These are phyloP conservation scores for Trifolium pratense DNA, from an alignment of 306 rosid genomes.

Conservation along the genomic window DNA sequence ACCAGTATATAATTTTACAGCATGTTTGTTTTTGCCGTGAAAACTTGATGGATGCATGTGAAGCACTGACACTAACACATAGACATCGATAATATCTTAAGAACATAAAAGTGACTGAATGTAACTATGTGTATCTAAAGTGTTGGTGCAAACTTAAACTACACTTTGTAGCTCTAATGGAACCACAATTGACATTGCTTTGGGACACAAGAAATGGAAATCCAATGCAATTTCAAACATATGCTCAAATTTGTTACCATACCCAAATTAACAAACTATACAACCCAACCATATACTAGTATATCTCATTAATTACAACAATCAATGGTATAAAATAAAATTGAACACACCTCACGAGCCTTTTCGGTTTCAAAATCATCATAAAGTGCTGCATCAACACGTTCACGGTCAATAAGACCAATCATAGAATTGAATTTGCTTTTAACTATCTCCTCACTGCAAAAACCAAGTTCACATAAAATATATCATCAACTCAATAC, in stretches of 20 bases:
- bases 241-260: background rate
- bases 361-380: slow-evolving; percentile 90
- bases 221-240: background rate
- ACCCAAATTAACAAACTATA: slow-evolving; percentile 21
- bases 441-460: slow-evolving; percentile 89
- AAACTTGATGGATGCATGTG: background rate
- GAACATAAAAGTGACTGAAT: background rate
- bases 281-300: slow-evolving; percentile 6
- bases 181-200: background rate
- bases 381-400: slow-evolving; percentile 75
- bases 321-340: slow-evolving; percentile 20
- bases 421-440: slow-evolving; percentile 93
- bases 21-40: background rate
- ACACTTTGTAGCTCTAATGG: background rate
- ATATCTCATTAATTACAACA: slow-evolving; percentile 7
- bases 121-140: background rate
- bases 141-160: background rate
- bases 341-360: slow-evolving; percentile 81
- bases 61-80: background rate
- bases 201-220: background rate
- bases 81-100: background rate
- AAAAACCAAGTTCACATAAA: slow-evolving; percentile 32
- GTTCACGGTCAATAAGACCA: slow-evolving; percentile 90
- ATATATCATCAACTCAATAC: slow-evolving; percentile 6
- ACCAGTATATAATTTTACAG: background rate